A percentile compares a stretch with the other conserved stretches of the same genome.
Conservation (phyloP, 139 green algal species). For the Picochlorum sp. region DNA sequence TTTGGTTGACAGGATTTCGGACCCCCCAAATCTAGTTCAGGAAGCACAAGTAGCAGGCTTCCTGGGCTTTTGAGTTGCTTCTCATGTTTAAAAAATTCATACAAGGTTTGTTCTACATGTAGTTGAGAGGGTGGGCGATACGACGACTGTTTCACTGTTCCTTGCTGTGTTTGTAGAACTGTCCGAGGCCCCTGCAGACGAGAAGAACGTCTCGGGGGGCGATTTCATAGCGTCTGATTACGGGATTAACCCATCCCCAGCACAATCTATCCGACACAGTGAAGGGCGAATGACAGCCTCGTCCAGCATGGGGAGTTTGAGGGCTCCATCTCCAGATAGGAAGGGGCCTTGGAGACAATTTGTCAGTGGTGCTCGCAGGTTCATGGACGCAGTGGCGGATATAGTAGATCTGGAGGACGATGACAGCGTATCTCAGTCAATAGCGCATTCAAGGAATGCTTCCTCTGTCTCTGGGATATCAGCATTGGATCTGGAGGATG, state of each 20-base stretch:
- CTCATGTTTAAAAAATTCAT: conserved; percentile 4
- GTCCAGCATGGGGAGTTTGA: conserved; percentile 2
- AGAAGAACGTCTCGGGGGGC: background rate
- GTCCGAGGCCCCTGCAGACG: background rate
- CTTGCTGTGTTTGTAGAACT: conserved; percentile 1
- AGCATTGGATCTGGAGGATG: conserved; percentile 4
- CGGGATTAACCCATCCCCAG: background rate
- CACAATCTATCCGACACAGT: conserved; percentile 4
- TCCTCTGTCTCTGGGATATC: conserved; percentile 3
- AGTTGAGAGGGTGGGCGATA: too few species aligned
- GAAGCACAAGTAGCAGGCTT: too few species aligned
- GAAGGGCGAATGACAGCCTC: background rate
- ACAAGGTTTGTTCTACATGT: background rate
- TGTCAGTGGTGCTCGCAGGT: conserved; percentile 1
- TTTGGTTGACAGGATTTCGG: too few species aligned
- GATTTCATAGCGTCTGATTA: background rate
- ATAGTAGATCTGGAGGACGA: conserved; percentile 7
- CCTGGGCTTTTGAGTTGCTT: too few species aligned
- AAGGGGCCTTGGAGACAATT: conserved; percentile 4
- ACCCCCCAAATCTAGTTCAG: too few species aligned
- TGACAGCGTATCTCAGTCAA: background rate
- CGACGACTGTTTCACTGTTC: too few species aligned
- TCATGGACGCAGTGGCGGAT: conserved; percentile 5
- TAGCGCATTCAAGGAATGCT: background rate
- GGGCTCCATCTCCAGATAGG: conserved; percentile 2